These are phyloP conservation scores for Trichaptum fuscoviolaceum DNA, from an alignment of 768 basidiomycete species.

Conservation along the genomic window DNA sequence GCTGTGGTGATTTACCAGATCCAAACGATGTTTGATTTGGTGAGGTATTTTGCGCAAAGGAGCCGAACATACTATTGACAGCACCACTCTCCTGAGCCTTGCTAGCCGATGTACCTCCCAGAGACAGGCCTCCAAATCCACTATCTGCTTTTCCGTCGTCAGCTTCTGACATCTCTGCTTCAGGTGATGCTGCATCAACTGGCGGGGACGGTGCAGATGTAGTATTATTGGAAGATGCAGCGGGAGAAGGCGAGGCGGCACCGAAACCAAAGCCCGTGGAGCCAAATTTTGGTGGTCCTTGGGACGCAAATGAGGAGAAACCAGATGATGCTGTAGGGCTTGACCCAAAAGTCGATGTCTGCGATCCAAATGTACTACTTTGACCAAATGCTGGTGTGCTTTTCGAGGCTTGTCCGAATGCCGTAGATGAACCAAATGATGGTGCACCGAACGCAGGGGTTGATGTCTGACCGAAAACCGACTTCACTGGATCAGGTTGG, in stretches of 20 bases:
- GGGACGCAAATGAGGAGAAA: conserved; percentile 21
- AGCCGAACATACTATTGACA: conserved; percentile 1
- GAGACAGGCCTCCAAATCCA: conserved; percentile 10
- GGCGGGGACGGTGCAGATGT: conserved; percentile 26
- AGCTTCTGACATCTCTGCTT: conserved; percentile 24
- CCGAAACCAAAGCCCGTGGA: conserved; percentile 22
- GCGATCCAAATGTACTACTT: conserved; percentile 22
- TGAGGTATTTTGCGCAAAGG: conserved; percentile 6
- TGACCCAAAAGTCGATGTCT: conserved; percentile 18
- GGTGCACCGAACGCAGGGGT: conserved; percentile 31
- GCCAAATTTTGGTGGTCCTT: conserved; percentile 28
- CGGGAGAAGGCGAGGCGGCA: background rate
- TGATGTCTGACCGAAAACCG: conserved; percentile 26
- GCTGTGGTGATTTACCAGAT: conserved; percentile 29
- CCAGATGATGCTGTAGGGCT: conserved; percentile 12
- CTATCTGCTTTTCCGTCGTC: background rate
- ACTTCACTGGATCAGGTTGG: conserved; percentile 15
- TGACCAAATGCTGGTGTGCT: conserved; percentile 10
- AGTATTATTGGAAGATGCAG: conserved; percentile 5
- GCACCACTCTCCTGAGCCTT: conserved; percentile 1
- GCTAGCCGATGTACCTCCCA: conserved; percentile 2
- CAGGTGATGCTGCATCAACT: conserved; percentile 24
- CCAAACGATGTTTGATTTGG: conserved; percentile 19
- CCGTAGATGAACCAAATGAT: conserved; percentile 30
- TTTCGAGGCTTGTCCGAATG: conserved; percentile 19